Evolutionary conservation across 2,329 filamentous ascomycete species (phyloP).

Genomic region (Botryotinia convoluta): DNA sequence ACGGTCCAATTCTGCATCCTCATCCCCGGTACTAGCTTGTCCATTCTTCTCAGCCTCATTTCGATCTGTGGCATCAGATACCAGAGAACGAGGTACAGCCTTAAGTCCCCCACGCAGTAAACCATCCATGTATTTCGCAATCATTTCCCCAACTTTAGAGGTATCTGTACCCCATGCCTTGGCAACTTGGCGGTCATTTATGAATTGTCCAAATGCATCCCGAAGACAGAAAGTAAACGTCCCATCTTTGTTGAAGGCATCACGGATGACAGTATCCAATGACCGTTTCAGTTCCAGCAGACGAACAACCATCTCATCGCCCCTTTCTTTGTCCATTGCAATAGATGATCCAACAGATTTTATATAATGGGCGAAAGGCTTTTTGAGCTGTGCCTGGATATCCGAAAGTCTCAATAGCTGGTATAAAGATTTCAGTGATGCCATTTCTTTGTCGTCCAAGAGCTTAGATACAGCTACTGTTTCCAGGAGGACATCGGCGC

Average conservation of each 20-base stretch:
- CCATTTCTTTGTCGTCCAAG: constrained; percentile 65
- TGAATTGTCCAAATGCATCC: constrained; percentile 83
- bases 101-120: constrained; percentile 85
- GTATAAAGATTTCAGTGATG: constrained; percentile 74
- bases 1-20: constrained; percentile 86
- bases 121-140: constrained; percentile 93
- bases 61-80: constrained; percentile 59
- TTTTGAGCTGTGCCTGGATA: constrained; percentile 66
- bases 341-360: constrained; percentile 70
- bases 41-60: constrained; percentile 58
- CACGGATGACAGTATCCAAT: constrained; percentile 72
- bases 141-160: constrained; percentile 96
- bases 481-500: constrained; percentile 65
- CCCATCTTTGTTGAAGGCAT: constrained; percentile 76
- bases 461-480: constrained; percentile 67
- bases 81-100: constrained; percentile 67
- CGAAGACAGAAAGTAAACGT: constrained; percentile 74
- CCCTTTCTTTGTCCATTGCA: constrained; percentile 74
- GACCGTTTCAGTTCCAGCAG: constrained; percentile 77
- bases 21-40: constrained; percentile 70
- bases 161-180: constrained; percentile 76
- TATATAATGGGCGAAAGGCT: constrained; percentile 78
- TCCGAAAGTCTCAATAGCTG: constrained; percentile 69
- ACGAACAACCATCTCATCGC: constrained; percentile 81
- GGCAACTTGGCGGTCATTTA: constrained; percentile 80